These are phyloP conservation scores for Amanita pseudoporphyria DNA, from an alignment of 768 basidiomycete species.

Conservation along the genomic window DNA sequence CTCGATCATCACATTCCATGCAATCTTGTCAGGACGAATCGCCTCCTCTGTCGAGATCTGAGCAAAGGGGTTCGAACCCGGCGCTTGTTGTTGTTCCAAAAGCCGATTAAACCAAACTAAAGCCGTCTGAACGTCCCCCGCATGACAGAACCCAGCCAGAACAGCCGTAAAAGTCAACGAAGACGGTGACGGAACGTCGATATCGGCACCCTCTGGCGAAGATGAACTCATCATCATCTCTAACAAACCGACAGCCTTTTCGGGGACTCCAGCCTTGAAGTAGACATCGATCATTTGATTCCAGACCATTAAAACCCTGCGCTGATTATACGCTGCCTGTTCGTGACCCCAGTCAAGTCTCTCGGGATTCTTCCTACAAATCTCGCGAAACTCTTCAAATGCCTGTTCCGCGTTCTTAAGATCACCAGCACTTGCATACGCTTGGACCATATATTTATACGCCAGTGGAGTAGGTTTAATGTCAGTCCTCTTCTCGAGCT, in stretches of 20 bases:
- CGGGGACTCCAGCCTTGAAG: conserved; percentile 53
- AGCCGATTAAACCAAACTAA: conserved; percentile 65
- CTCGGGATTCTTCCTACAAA: conserved; percentile 15
- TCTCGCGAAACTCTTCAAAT: conserved; percentile 48
- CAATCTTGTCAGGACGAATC: conserved; percentile 39
- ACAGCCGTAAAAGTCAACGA: conserved; percentile 55
- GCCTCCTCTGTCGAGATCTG: conserved; percentile 25
- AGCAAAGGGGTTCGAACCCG: conserved; percentile 28
- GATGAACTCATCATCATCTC: conserved; percentile 58
- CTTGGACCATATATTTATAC: conserved; percentile 49
- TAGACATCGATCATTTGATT: conserved; percentile 72
- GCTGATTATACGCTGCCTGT: not conserved
- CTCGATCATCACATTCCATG: conserved; percentile 55
- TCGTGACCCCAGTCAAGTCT: not conserved
- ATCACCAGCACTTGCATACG: conserved; percentile 44
- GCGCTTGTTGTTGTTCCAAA: conserved; percentile 26
- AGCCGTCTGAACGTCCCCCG: conserved; percentile 54
- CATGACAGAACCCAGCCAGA: conserved; percentile 54
- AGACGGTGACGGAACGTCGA: conserved; percentile 46
- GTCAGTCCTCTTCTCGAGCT: conserved; percentile 39
- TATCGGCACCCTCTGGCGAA: conserved; percentile 19
- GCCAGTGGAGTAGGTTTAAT: conserved; percentile 23
- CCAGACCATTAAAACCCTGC: conserved; percentile 31
- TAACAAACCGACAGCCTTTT: conserved; percentile 54
- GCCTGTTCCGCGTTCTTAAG: conserved; percentile 42